phyloP scores from a whole-genome alignment of 768 basidiomycete genomes.

The Lactarius psammicola region DNA sequence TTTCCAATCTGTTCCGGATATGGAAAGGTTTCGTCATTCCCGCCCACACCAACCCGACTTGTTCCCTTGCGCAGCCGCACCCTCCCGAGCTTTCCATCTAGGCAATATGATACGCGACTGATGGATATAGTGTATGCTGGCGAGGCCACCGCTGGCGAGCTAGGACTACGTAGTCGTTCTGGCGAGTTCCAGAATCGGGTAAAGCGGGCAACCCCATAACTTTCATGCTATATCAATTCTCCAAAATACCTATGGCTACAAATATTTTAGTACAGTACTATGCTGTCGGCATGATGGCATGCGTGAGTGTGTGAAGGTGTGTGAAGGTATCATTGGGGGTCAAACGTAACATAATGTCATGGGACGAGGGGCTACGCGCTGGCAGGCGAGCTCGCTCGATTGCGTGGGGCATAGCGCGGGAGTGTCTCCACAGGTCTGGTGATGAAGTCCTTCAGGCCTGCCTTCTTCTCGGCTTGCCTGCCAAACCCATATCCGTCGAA shows the following conservation, averaged over 20 bases:
- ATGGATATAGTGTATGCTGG: not conserved
- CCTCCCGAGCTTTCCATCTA: not conserved
- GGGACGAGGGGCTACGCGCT: not conserved
- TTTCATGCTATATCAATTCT: conserved; percentile 8
- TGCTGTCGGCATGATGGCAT: not conserved
- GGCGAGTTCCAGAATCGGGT: not conserved
- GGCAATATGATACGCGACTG: not conserved
- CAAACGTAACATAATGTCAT: not conserved
- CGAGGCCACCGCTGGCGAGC: not conserved
- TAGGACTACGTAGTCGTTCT: not conserved
- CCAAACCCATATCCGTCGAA: conserved; percentile 71
- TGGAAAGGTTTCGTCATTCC: conserved; percentile 1
- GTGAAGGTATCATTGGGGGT: not conserved
- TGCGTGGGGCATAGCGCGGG: conserved; percentile 34
- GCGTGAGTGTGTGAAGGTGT: not conserved
- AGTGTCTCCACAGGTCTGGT: conserved; percentile 25
- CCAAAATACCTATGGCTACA: conserved; percentile 16
- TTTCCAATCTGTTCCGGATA: not conserved
- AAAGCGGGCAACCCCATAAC: too few species aligned
- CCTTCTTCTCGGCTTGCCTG: conserved; percentile 72
- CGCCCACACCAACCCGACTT: not conserved
- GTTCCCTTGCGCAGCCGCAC: not conserved
- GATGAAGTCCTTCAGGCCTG: conserved; percentile 53
- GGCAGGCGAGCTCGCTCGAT: conserved; percentile 30
- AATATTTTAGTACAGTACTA: conserved; percentile 1